These are phyloP conservation scores for Pseudozyma hubeiensis DNA, from an alignment of 1,284 basidiomycete species.

Conservation along the genomic window DNA sequence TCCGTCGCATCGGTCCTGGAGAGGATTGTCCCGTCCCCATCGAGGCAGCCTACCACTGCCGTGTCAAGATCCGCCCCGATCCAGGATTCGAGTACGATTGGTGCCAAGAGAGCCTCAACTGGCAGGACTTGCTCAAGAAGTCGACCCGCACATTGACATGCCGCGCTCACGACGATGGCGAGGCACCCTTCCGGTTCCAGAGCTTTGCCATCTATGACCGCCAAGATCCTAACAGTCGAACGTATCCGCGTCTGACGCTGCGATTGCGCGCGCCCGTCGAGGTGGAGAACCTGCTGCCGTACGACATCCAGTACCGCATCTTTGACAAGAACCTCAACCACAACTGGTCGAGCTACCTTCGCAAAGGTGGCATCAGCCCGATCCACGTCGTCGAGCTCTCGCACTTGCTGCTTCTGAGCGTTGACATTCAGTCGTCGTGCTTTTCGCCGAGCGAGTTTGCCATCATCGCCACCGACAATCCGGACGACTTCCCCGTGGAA, in stretches of 20 bases:
- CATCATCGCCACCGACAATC: conserved; percentile 94
- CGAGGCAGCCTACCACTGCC: conserved; percentile 85
- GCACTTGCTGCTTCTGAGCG: conserved; percentile 92
- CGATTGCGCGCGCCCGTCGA: conserved; percentile 94
- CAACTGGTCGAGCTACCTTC: conserved; percentile 83
- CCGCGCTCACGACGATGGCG: conserved; percentile 81
- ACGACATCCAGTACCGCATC: conserved; percentile 91
- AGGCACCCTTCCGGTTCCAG: conserved; percentile 95
- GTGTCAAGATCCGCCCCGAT: conserved; percentile 89
- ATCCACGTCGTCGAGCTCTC: conserved; percentile 94
- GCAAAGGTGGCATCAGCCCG: conserved; percentile 94
- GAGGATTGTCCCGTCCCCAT: conserved; percentile 90
- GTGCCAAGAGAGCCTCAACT: conserved; percentile 84
- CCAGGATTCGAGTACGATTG: conserved; percentile 95
- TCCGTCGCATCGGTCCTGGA: conserved; percentile 91
- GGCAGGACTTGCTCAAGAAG: conserved; percentile 85
- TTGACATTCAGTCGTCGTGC: conserved; percentile 82
- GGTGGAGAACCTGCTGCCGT: conserved; percentile 94
- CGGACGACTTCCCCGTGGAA: conserved; percentile 89
- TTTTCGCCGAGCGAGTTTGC: conserved; percentile 97
- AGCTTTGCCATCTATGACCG: conserved; percentile 86
- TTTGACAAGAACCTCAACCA: conserved; percentile 96
- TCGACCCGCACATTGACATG: conserved; percentile 86
- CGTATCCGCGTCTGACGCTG: conserved; percentile 84
- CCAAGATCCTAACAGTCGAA: conserved; percentile 73